These are phyloP conservation scores for Cornus florida DNA, from an alignment of 148 eudicot genomes.

Conservation along the genomic window DNA sequence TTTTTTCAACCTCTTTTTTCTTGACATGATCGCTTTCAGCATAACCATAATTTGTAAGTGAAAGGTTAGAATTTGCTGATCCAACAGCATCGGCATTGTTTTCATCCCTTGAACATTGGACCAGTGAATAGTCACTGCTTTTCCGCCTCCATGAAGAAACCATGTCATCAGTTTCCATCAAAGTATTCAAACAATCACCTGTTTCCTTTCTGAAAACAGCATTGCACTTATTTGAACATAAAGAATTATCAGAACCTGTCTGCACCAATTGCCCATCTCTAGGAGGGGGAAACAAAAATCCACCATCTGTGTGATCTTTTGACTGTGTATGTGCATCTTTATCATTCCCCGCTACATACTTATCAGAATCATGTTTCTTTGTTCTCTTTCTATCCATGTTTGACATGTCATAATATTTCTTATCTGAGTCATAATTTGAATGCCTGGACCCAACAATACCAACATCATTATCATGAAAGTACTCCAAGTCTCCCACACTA, in stretches of 20 bases:
- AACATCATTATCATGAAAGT: conserved; percentile 65
- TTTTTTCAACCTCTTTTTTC: conserved; percentile 48
- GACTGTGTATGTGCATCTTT: conserved; percentile 34
- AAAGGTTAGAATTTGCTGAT: conserved; percentile 76
- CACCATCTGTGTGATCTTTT: conserved; percentile 52
- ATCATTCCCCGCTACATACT: conserved; percentile 32
- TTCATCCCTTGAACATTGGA: conserved; percentile 63
- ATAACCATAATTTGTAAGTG: conserved; percentile 70
- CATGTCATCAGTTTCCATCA: conserved; percentile 46
- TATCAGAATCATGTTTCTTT: conserved; percentile 40
- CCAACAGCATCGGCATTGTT: conserved; percentile 47
- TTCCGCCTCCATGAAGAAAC: conserved; percentile 68
- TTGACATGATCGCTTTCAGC: conserved; percentile 51
- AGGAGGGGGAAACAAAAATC: conserved; percentile 84
- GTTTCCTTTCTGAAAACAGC: conserved; percentile 38
- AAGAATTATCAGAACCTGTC: conserved; percentile 51
- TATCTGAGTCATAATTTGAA: conserved; percentile 35
- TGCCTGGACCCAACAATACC: conserved; percentile 43
- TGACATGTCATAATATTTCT: conserved; percentile 33
- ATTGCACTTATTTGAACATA: conserved; percentile 55
- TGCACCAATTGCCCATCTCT: conserved; percentile 52
- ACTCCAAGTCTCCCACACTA: conserved; percentile 81
- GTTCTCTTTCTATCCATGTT: conserved; percentile 42
- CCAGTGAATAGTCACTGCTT: conserved; percentile 75
- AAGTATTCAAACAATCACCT: conserved; percentile 29